phyloP scores from a whole-genome alignment of 495 filamentous ascomycete genomes.

The Penicillium fimorum region DNA sequence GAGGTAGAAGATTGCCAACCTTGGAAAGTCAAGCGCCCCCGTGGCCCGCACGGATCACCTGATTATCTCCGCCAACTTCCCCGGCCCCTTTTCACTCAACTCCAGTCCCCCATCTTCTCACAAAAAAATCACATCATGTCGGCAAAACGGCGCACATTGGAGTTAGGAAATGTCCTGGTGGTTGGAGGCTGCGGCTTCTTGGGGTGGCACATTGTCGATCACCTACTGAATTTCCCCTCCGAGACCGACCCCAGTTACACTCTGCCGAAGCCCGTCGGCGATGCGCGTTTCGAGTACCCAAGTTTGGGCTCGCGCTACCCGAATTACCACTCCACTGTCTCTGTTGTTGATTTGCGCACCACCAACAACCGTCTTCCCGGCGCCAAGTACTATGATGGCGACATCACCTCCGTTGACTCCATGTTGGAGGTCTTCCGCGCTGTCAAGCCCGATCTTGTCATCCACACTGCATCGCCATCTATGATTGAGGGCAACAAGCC shows the following conservation, averaged over 20 bases:
- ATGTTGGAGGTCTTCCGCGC: slow-evolving; percentile 65
- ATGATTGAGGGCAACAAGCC: slow-evolving; percentile 49
- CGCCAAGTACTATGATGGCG: slow-evolving; percentile 77
- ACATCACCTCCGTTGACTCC: slow-evolving; percentile 73
- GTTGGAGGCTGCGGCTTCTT: slow-evolving; percentile 59
- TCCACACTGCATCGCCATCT: slow-evolving; percentile 87
- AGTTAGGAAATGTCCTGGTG: slow-evolving; percentile 52
- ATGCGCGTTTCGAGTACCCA: slow-evolving; percentile 43
- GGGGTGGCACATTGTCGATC: slow-evolving; percentile 58
- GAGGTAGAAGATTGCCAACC: too few relatives aligned
- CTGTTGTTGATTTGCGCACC: slow-evolving; percentile 84
- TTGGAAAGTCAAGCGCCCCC: too few relatives aligned
- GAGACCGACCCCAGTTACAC: slow-evolving; percentile 46
- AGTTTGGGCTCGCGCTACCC: slow-evolving; percentile 42
- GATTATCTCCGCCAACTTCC: slow-evolving; percentile 19
- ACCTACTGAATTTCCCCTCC: slow-evolving; percentile 53
- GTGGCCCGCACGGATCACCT: slow-evolving; percentile 18
- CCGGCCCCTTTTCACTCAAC: slow-evolving; percentile 16
- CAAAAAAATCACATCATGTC: slow-evolving; percentile 29
- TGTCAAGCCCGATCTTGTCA: slow-evolving; percentile 80
- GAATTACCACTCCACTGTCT: slow-evolving; percentile 54
- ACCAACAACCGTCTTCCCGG: slow-evolving; percentile 69
- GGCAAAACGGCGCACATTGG: slow-evolving; percentile 34
- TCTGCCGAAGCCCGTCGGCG: slow-evolving; percentile 38
- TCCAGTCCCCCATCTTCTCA: slow-evolving; percentile 3